A percentile compares a stretch with the other conserved stretches of the same genome.
These are phyloP conservation scores for Solanum phureja DNA, from an alignment of 257 asterid species.

Conservation along the genomic window DNA sequence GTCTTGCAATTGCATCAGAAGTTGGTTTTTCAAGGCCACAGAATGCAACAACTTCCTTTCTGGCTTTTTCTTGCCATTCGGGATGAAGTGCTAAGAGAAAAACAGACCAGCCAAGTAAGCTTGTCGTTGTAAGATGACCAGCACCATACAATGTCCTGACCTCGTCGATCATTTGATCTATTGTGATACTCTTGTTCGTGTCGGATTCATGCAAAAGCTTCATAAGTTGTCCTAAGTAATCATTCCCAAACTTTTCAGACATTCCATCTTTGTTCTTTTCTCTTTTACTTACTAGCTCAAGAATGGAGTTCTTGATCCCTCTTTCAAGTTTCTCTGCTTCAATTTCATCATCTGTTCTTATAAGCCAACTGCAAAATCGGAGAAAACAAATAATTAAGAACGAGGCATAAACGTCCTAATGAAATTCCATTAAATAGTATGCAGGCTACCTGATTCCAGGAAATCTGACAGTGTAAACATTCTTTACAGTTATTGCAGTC, in stretches of 20 bases:
- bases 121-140: conserved; percentile 38
- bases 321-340: conserved; percentile 44
- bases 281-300: conserved; percentile 36
- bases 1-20: conserved; percentile 30
- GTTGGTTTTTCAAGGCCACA: conserved; percentile 25
- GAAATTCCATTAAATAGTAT: background rate
- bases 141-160: conserved; percentile 32
- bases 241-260: conserved; percentile 18
- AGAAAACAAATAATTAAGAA: background rate
- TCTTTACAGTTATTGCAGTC: conserved; percentile 27
- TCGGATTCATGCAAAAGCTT: conserved; percentile 18
- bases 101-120: conserved; percentile 40
- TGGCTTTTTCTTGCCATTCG: conserved; percentile 54
- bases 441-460: conserved; percentile 36
- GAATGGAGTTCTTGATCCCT: conserved; percentile 32
- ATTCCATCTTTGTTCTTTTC: conserved; percentile 5
- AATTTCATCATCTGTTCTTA: conserved; percentile 38
- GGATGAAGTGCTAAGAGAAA: conserved; percentile 36
- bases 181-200: conserved; percentile 27
- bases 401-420: background rate
- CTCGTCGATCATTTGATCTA: conserved; percentile 44
- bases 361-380: conserved; percentile 10
- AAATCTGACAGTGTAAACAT: conserved; percentile 26
- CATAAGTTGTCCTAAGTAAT: conserved; percentile 46
- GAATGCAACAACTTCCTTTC: conserved; percentile 28